These are phyloP conservation scores for Paecilomyces dactylethromorphus DNA, from an alignment of 2,329 filamentous ascomycete genomes.

Conservation along the genomic window DNA sequence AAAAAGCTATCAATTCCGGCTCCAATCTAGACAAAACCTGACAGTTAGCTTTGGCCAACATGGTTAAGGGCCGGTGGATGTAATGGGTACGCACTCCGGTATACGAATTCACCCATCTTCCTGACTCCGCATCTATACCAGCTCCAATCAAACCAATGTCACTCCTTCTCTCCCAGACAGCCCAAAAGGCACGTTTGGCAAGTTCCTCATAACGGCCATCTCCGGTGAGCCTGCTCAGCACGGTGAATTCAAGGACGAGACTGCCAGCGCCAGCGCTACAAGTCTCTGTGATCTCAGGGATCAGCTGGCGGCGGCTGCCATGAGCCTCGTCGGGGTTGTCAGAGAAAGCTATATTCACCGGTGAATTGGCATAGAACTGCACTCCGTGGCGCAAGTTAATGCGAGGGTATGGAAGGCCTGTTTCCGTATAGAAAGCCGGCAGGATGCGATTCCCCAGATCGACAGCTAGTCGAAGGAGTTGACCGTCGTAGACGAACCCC, in stretches of 20 bases:
- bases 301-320: constrained; percentile 17
- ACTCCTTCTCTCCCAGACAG: constrained; percentile 86
- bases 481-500: constrained; percentile 78
- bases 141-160: constrained; percentile 81
- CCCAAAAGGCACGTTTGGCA: constrained; percentile 92
- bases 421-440: constrained; percentile 85
- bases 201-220: constrained; percentile 82
- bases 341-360: constrained; percentile 52
- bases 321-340: constrained; percentile 45
- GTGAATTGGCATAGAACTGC: constrained; percentile 85
- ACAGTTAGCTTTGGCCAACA: background rate
- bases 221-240: constrained; percentile 79
- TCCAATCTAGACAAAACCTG: constrained; percentile 54
- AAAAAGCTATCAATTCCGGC: constrained; percentile 98
- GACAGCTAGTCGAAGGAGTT: constrained; percentile 79
- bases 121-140: constrained; percentile 86
- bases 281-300: constrained; percentile 80
- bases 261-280: constrained; percentile 97
- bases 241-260: constrained; percentile 86
- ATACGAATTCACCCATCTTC: constrained; percentile 79
- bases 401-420: constrained; percentile 87
- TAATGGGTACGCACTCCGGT: constrained; percentile 57
- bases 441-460: constrained; percentile 79
- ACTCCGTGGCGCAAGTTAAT: constrained; percentile 89
- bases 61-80: background rate